Evolutionary conservation across 768 basidiomycete species (phyloP).

Genomic region (Neoboletus magnificus): DNA sequence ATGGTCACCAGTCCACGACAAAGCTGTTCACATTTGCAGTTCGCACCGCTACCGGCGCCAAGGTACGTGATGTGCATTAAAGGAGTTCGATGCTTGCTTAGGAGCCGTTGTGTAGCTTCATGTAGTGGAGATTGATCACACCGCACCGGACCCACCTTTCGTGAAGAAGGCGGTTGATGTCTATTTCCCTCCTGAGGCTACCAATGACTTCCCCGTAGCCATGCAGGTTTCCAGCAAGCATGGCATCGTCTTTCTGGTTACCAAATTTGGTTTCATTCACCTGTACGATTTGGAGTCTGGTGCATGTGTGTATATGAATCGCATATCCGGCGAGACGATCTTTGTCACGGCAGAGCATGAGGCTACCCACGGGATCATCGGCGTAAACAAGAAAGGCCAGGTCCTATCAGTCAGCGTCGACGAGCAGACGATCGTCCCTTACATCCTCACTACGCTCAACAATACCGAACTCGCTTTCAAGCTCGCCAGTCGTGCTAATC

Average conservation of each 20-base stretch:
- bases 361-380: constrained; percentile 91
- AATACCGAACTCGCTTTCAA: constrained; percentile 98
- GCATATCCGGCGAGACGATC: constrained; percentile 98
- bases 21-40: constrained; percentile 96
- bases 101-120: constrained; percentile 63
- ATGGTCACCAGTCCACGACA: constrained; percentile 79
- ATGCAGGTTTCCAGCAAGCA: constrained; percentile 99
- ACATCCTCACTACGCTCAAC: constrained; percentile 89
- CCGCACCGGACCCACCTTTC: constrained; percentile 88
- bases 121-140: constrained; percentile 97
- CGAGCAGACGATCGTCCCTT: constrained; percentile 93
- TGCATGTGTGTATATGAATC: constrained; percentile 99
- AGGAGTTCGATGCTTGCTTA: constrained; percentile 4
- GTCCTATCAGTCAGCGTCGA: constrained; percentile 96
- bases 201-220: constrained; percentile 97
- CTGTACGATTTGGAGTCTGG: constrained; percentile 97
- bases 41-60: constrained; percentile 94
- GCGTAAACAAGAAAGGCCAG: constrained; percentile 99
- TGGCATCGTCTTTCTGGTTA: constrained; percentile 95
- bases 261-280: constrained; percentile 99
- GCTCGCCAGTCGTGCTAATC: constrained; percentile 90
- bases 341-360: constrained; percentile 98
- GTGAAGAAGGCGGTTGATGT: constrained; percentile 98
- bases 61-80: constrained; percentile 51
- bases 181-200: constrained; percentile 97